Base-by-base conservation (phyloP, 345 rosid species). In the Eucalyptus cladocalyx region DNA sequence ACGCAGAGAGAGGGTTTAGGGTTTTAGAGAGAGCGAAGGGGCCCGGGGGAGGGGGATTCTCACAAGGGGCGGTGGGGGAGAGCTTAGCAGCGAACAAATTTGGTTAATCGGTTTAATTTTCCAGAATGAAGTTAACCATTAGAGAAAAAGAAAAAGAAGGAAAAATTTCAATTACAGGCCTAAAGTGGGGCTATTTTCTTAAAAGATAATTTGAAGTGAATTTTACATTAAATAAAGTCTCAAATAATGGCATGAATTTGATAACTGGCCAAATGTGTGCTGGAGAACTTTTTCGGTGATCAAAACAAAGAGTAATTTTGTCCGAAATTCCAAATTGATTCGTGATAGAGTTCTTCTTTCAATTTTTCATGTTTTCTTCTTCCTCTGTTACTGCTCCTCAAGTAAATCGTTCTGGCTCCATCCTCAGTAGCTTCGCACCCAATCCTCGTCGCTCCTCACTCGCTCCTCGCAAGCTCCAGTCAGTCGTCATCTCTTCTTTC, bases 211-310 rank as follows among this genome's bases (percentile, higher is more conserved):
- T 0, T 21, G 26, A 53, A 8, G 11, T 21, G 26, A 4, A 53
- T 53, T 53, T 21, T 8, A 0, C 8, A 53, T 53, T 21, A 53
- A 53, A 21, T 9, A 1, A 30, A 12, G 0, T 28, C 2, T 60
- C 4, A 6, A 11, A 60, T 12, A 28, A 28, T 0, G 4, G 2
- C 7, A 7, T 5, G 16, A 28, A 60, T 30, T 6, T 60, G 2
- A 13, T 6, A 5, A 2, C 1, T 13, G 2, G 2, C 2, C 4
- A 28, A 60, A 60, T 60, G 4, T 6, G 1, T 6, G 2, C 0
- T 0, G 4, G 34, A 12, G 1, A 13, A 62, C 34, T 62, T 30
- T 62, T 6, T 30, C 1, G 1, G 0, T 14, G 2, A 30, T 30
- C 16, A 62, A 28, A 62, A 28, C 0, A 3, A 24, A 30, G 69